Base-by-base conservation (phyloP, 2,329 filamentous ascomycete species). In the Furcasterigmium furcatum region DNA sequence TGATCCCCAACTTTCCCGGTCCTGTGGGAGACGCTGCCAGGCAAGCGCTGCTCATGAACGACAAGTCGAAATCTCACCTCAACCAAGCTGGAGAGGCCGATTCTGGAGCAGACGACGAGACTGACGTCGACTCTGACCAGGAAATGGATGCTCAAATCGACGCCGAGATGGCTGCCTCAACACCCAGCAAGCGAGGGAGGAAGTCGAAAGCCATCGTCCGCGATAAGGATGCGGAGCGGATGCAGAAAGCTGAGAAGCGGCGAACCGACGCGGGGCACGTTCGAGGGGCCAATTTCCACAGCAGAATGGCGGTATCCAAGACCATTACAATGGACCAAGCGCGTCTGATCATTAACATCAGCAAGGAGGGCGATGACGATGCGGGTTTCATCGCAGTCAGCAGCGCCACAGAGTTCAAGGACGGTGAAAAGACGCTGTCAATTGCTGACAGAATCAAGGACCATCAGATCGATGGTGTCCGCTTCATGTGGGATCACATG, bases 401-500 rank as follows among this genome's bases (percentile, higher is more conserved):
- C 53, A 63, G 76, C 1, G 63, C 77, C 8, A 18, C 30, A 7
- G 30, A 19, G n/a, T 6, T 3, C 5, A 16, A 16, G 6, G 24
- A 27, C 24, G 7, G 7, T 12, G 24, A 27, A 12, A 27, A 27
- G 24, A 16, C 9, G 8, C 34, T 16, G 18, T 36, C 34, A 10
- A 88, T 92, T 45, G 84, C 80, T 1, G 57, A 56, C 8, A 71
- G 69, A 6, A 87, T 95, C 50, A 92, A 94, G 56, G 73, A 81
- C 9, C 89, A 96, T 62, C 91, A 96, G 58, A 73, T 95, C 39
- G 74, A 81, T 1, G 91, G 91, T 2, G 81, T 96, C 18, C 84
- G 85, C 10, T 96, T 96, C 64, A 79, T 96, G 72, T 96, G 91
- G 90, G 84, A 90, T 53, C 86, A 92, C 52, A 71, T 96, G 38